phyloP scores from a whole-genome alignment of 371 early-diverging fungal species.

The Paraphysoderma sedebokerense region DNA sequence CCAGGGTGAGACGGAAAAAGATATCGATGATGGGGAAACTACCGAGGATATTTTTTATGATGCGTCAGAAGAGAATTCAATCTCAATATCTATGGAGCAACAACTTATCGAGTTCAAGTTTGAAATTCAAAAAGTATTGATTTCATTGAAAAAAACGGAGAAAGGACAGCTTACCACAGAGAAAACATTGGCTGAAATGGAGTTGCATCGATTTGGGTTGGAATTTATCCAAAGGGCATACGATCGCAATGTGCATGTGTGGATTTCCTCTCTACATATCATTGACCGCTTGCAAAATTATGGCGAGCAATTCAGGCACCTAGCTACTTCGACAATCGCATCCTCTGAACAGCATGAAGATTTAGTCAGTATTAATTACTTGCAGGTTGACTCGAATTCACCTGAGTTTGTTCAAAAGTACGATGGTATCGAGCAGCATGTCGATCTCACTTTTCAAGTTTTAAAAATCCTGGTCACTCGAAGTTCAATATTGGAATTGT shows the following conservation, averaged over 20 bases:
- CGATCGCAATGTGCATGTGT: conserved; percentile 35
- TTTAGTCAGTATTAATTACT: conserved; percentile 57
- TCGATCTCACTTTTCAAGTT: conserved; percentile 66
- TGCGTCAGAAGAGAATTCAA: conserved; percentile 4
- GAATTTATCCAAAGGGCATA: conserved; percentile 37
- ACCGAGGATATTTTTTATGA: conserved; percentile 8
- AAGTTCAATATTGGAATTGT: conserved; percentile 63
- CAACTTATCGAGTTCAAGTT: conserved; percentile 47
- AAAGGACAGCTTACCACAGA: conserved; percentile 22
- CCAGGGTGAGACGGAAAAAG: conserved; percentile 3
- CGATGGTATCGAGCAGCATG: conserved; percentile 61
- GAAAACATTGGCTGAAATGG: conserved; percentile 41
- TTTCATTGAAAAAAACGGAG: conserved; percentile 34
- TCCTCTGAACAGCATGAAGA: not conserved
- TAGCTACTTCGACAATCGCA: conserved; percentile 8
- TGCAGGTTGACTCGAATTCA: conserved; percentile 45
- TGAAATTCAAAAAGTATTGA: conserved; percentile 48
- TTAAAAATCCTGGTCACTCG: conserved; percentile 67
- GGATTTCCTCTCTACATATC: conserved; percentile 51
- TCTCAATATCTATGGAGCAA: conserved; percentile 5
- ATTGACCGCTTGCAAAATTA: conserved; percentile 50
- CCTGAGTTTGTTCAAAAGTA: conserved; percentile 56
- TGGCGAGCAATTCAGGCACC: conserved; percentile 39
- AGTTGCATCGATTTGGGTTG: conserved; percentile 49
- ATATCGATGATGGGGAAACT: not conserved